Conservation (phyloP, 2,329 filamentous ascomycete species). For the Ascochyta rabiei region DNA sequence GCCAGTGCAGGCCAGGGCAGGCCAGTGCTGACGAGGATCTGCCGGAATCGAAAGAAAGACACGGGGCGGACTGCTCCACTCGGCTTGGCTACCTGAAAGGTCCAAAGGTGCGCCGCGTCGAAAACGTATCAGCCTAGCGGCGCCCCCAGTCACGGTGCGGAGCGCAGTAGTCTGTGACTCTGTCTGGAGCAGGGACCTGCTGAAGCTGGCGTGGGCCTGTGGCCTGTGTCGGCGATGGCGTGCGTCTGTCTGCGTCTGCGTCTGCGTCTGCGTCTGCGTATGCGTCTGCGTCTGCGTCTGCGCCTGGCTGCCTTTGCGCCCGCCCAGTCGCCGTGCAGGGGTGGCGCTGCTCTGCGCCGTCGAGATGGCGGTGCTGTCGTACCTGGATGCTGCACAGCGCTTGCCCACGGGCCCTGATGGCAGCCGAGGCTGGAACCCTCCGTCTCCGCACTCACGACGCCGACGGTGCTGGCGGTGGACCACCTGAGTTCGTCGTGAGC, state of each 20-base stretch:
- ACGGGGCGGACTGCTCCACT: constrained; percentile 29
- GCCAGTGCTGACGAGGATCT: constrained; percentile 44
- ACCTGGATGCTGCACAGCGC: constrained; percentile 5
- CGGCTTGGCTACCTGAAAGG: constrained; percentile 29
- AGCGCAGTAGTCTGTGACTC: constrained; percentile 16
- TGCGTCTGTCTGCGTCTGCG: constrained; percentile 25
- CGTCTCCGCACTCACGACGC: constrained; percentile 17
- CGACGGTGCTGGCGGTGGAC: constrained; percentile 6
- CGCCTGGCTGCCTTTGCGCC: constrained; percentile 16
- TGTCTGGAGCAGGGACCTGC: constrained; percentile 21
- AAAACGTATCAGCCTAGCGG: constrained; percentile 31
- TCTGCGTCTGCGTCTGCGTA: constrained; percentile 17
- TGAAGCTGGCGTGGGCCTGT: neutral
- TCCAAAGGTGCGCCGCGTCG: constrained; percentile 28
- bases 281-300: too few relatives aligned
- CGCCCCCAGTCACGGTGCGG: constrained; percentile 23
- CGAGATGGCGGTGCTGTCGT: constrained; percentile 14
- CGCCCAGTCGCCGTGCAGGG: constrained; percentile 11
- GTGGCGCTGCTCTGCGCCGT: neutral
- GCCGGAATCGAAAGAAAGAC: constrained; percentile 37
- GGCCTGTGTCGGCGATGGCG: constrained; percentile 18
- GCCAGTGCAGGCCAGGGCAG: constrained; percentile 10
- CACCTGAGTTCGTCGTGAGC: constrained; percentile 10
- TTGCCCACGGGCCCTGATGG: neutral
- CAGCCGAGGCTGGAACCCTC: constrained; percentile 9